phyloP scores from a whole-genome alignment of 2,329 filamentous ascomycete species.

The Trichoderma sp. region DNA sequence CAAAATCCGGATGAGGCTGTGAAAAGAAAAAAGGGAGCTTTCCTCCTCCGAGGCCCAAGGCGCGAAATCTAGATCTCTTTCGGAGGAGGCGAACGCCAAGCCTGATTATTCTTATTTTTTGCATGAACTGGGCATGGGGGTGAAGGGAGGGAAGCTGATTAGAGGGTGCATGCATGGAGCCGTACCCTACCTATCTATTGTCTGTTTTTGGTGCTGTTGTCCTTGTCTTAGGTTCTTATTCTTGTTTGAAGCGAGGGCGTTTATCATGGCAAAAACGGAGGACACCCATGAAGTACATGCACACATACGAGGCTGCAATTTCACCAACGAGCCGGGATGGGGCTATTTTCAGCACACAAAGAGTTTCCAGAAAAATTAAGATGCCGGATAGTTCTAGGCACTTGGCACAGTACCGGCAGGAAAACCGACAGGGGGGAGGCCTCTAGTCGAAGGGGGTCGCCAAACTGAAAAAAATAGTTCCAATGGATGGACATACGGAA shows the following conservation, averaged over 20 bases:
- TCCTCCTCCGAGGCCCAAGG: background rate
- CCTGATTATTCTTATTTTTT: background rate
- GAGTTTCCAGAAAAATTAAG: background rate
- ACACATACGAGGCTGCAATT: constrained; percentile 25
- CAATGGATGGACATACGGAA: background rate
- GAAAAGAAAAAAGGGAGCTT: background rate
- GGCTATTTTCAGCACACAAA: constrained; percentile 21
- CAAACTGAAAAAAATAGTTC: background rate
- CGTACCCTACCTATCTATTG: background rate
- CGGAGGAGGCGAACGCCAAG: background rate
- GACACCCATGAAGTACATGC: background rate
- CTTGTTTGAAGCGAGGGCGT: background rate
- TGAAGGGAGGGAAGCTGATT: too few relatives aligned
- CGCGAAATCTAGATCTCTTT: constrained; percentile 15
- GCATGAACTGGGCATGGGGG: background rate
- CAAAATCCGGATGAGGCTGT: constrained; percentile 25
- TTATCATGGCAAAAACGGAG: constrained; percentile 1
- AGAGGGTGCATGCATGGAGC: background rate
- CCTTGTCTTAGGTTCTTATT: background rate
- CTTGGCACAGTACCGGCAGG: constrained; percentile 19
- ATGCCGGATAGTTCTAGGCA: constrained; percentile 11
- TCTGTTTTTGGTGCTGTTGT: background rate
- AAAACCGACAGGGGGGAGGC: constrained; percentile 18
- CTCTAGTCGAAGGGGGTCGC: background rate
- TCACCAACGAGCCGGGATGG: constrained; percentile 1